phyloP scores from a whole-genome alignment of 1,284 basidiomycete species.

The Coniophora puteana region DNA sequence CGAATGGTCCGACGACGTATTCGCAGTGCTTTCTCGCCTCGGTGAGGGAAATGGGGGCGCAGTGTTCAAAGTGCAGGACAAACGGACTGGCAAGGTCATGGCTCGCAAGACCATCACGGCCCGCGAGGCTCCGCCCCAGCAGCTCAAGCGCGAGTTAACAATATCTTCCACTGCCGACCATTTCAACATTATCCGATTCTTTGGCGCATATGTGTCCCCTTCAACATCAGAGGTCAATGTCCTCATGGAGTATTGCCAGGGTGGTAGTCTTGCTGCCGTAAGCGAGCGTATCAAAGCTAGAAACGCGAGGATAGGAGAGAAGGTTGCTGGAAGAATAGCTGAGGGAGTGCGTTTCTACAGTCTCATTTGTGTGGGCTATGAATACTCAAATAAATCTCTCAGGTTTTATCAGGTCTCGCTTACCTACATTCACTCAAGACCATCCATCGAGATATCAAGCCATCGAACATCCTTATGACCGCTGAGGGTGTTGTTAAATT shows the following conservation, averaged over 20 bases:
- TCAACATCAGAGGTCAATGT: slow-evolving; percentile 93
- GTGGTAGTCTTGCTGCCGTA: slow-evolving; percentile 83
- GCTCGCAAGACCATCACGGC: slow-evolving; percentile 97
- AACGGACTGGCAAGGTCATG: slow-evolving; percentile 74
- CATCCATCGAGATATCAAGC: slow-evolving; percentile 98
- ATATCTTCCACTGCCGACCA: slow-evolving; percentile 87
- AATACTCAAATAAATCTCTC: slow-evolving; percentile 13
- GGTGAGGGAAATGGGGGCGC: slow-evolving; percentile 97
- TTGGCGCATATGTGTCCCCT: slow-evolving; percentile 93
- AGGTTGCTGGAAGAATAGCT: slow-evolving; percentile 88
- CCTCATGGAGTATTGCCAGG: slow-evolving; percentile 94
- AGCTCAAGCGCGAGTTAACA: slow-evolving; percentile 89
- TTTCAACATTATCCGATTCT: slow-evolving; percentile 88
- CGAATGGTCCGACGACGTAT: slow-evolving; percentile 63
- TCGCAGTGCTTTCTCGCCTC: slow-evolving; percentile 72
- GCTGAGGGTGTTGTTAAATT: slow-evolving; percentile 87
- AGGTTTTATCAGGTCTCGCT: slow-evolving; percentile 88
- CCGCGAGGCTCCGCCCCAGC: slow-evolving; percentile 89
- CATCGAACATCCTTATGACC: slow-evolving; percentile 91
- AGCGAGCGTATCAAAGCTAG: slow-evolving; percentile 82
- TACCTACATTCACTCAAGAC: slow-evolving; percentile 91
- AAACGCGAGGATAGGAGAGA: slow-evolving; percentile 84
- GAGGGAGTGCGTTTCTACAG: slow-evolving; percentile 64
- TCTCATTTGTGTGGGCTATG: slow-evolving; percentile 6
- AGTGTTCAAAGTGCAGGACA: slow-evolving; percentile 88